phyloP scores from a whole-genome alignment of 495 filamentous ascomycete species.

The Neurospora pannonica region DNA sequence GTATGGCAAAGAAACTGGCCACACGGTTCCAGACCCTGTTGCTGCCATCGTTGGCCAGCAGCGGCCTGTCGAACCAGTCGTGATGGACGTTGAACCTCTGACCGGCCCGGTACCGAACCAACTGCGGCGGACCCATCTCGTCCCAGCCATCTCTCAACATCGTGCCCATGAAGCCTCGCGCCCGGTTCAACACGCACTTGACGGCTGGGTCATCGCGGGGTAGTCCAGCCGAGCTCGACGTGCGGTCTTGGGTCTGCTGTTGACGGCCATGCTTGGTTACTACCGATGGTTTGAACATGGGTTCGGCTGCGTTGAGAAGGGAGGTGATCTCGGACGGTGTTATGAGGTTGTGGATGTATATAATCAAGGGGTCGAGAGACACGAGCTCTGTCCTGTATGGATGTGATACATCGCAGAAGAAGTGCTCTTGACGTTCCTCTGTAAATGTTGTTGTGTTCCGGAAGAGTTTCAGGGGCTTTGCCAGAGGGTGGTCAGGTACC shows the following conservation, averaged over 20 bases:
- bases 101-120: constrained; percentile 38
- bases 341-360: constrained; percentile 38
- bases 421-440: background rate
- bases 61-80: constrained; percentile 36
- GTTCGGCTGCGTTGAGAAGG: constrained; percentile 29
- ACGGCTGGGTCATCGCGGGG: constrained; percentile 32
- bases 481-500: constrained; percentile 11
- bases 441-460: background rate
- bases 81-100: constrained; percentile 38
- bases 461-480: constrained; percentile 8
- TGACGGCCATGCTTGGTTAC: constrained; percentile 30
- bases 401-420: constrained; percentile 22
- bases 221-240: constrained; percentile 35
- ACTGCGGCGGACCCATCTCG: constrained; percentile 39
- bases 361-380: constrained; percentile 36
- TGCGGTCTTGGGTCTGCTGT: constrained; percentile 28
- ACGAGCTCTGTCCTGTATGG: constrained; percentile 33
- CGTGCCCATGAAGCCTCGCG: constrained; percentile 33
- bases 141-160: constrained; percentile 34
- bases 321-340: constrained; percentile 25
- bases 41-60: constrained; percentile 16
- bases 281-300: constrained; percentile 28
- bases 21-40: constrained; percentile 32
- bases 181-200: constrained; percentile 30
- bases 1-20: constrained; percentile 40